phyloP scores from a whole-genome alignment of 768 basidiomycete species.

The Lentinula sp. region DNA sequence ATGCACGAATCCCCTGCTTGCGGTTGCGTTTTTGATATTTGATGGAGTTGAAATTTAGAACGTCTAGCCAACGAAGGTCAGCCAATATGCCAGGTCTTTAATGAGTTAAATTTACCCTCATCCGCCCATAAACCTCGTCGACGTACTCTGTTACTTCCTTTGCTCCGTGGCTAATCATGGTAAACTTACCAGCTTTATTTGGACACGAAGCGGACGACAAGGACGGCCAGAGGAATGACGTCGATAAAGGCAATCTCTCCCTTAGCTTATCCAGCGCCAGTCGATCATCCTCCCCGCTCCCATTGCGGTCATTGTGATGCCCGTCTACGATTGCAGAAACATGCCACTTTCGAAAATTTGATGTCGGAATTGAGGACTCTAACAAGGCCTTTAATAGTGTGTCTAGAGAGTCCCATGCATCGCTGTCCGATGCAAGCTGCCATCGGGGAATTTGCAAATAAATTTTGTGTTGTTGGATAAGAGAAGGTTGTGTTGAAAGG shows the following conservation, averaged over 20 bases:
- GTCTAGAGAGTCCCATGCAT: background rate
- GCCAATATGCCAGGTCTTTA: background rate
- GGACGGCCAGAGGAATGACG: background rate
- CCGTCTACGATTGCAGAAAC: background rate
- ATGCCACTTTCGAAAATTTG: background rate
- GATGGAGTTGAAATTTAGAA: background rate
- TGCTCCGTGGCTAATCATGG: background rate
- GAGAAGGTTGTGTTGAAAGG: background rate
- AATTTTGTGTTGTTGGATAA: background rate
- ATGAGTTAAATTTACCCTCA: background rate
- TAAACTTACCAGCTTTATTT: background rate
- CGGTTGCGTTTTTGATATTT: too few relatives aligned
- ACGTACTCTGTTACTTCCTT: background rate
- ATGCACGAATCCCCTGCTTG: too few relatives aligned
- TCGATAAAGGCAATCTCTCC: background rate
- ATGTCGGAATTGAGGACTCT: background rate
- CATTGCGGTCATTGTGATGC: background rate
- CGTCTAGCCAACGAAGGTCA: background rate
- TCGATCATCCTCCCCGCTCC: background rate
- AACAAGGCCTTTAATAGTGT: background rate
- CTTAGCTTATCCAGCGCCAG: background rate
- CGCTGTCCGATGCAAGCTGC: background rate
- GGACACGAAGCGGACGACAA: background rate
- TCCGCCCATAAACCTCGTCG: background rate
- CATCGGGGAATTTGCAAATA: background rate